A percentile compares a stretch with the other conserved stretches of the same genome.
Conservation (phyloP, 2,329 filamentous ascomycete species). For the Aspergillus caelatus region DNA sequence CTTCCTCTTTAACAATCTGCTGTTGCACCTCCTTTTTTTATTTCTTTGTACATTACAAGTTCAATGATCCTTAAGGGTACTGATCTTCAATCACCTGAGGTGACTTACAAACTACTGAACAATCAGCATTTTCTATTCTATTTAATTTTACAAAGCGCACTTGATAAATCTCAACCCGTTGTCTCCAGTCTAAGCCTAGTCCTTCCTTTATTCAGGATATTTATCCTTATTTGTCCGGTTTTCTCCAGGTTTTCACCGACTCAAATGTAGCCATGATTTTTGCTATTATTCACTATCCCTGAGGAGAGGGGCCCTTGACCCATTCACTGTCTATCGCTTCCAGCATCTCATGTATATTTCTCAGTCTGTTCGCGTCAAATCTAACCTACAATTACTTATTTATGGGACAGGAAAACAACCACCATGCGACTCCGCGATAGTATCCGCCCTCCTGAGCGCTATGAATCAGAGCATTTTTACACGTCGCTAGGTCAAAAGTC, state of each 20-base stretch:
- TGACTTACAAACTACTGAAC: neutral
- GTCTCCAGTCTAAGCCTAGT: neutral
- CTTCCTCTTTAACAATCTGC: neutral
- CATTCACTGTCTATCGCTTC: neutral
- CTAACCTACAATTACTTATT: neutral
- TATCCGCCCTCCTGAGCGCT: constrained; percentile 31
- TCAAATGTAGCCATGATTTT: neutral
- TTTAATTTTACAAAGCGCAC: neutral
- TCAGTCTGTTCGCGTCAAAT: neutral
- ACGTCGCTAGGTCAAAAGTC: constrained; percentile 16
- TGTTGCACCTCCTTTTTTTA: neutral
- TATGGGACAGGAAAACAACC: neutral
- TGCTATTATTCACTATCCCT: neutral
- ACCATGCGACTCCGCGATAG: constrained; percentile 37
- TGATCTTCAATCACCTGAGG: neutral
- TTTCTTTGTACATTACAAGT: neutral
- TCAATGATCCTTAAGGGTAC: neutral
- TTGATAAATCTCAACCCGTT: neutral
- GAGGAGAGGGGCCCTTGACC: neutral
- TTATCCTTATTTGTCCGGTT: too few relatives aligned
- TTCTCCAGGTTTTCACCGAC: neutral
- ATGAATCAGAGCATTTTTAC: constrained; percentile 27
- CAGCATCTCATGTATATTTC: neutral
- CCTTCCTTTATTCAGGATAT: neutral
- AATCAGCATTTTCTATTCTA: neutral